Evolutionary conservation across 441 rosid genomes (phyloP), one percentile per base, ranked within the genome.

Genomic region (Pelargonium myrrhifolium): DNA sequence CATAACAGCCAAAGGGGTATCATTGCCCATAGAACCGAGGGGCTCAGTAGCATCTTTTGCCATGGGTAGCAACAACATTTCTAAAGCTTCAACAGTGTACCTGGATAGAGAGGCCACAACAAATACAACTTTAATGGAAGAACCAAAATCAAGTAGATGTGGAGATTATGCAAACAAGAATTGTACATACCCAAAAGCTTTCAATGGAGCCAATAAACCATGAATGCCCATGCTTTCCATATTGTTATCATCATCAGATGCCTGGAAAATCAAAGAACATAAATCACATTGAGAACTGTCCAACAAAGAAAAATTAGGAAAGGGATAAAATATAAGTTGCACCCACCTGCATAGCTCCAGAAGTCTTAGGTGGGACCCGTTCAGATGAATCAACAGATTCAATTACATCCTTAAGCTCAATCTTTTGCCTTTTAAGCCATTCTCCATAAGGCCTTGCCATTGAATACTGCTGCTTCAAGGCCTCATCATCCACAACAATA

Each of bases 21-120:
- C 99, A 79, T 96, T 96, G 72, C 99, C 99, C 99, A 96, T 96
- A 26, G 99, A 96, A 77, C 99, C 99, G 77, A 96, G 98, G 67
- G 99, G 94, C 81, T 96, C 99, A 6, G 87, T 71, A 21, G 96
- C 98, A 65, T 93, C 97, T 80, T 88, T 96, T 69, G 97, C 98
- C 99, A 96, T 96, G 58, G 99, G 99, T 83, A 96, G 97, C 78
- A 96, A 74, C 76, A 96, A 75, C 99, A 96, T 96, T 79, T 96
- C 99, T 81, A 96, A 80, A 74, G 98, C 96, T 81, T 93, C 99
- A 75, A 91, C 82, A n/a, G 97, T 93, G 72, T 96, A 96, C 15
- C 99, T 96, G 87, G 82, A 79, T 24, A 65, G 15, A 61, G 28
- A 81, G 6, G 70, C 28, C 51, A 68, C 14, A 74, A 64, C n/a